These are phyloP conservation scores for Pseudozyma pruni DNA, from an alignment of 1,284 basidiomycete species.

Conservation along the genomic window DNA sequence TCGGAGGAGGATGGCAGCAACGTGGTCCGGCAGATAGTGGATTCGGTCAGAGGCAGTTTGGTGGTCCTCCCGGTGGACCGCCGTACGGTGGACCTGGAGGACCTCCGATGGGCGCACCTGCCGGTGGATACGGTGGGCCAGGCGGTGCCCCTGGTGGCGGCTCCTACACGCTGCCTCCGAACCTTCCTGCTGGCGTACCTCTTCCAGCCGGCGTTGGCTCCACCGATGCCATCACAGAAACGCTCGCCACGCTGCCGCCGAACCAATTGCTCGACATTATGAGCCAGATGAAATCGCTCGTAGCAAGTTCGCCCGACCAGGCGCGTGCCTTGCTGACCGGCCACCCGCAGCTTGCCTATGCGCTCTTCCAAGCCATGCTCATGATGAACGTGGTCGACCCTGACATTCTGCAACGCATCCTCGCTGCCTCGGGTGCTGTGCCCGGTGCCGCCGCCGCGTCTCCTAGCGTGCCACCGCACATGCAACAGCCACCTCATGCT, in stretches of 20 bases:
- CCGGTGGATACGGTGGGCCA: slow-evolving; percentile 24
- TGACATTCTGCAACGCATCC: slow-evolving; percentile 77
- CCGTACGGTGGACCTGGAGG: slow-evolving; percentile 29
- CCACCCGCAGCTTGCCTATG: slow-evolving; percentile 94
- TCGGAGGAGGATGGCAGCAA: slow-evolving; percentile 32
- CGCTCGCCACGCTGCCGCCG: slow-evolving; percentile 84
- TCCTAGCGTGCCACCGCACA: slow-evolving; percentile 30
- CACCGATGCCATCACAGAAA: slow-evolving; percentile 86
- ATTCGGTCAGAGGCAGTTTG: slow-evolving; percentile 26
- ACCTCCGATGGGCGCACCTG: slow-evolving; percentile 17
- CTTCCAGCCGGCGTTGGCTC: slow-evolving; percentile 80
- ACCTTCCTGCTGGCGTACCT: slow-evolving; percentile 81
- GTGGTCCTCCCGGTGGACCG: slow-evolving; percentile 20
- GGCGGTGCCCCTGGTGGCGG: slow-evolving; percentile 28
- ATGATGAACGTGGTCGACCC: slow-evolving; percentile 94
- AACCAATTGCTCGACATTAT: slow-evolving; percentile 92
- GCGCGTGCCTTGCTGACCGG: slow-evolving; percentile 81
- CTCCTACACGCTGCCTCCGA: slow-evolving; percentile 71
- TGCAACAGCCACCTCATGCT: slow-evolving; percentile 25
- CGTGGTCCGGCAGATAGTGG: slow-evolving; percentile 27
- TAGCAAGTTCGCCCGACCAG: slow-evolving; percentile 89
- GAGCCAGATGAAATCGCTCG: slow-evolving; percentile 95
- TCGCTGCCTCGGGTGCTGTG: slow-evolving; percentile 40
- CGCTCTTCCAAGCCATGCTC: slow-evolving; percentile 93
- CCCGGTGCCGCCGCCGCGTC: slow-evolving; percentile 17